Evolutionary conservation across 148 eudicot genomes (phyloP).

Genomic region (Linanthus parryae): DNA sequence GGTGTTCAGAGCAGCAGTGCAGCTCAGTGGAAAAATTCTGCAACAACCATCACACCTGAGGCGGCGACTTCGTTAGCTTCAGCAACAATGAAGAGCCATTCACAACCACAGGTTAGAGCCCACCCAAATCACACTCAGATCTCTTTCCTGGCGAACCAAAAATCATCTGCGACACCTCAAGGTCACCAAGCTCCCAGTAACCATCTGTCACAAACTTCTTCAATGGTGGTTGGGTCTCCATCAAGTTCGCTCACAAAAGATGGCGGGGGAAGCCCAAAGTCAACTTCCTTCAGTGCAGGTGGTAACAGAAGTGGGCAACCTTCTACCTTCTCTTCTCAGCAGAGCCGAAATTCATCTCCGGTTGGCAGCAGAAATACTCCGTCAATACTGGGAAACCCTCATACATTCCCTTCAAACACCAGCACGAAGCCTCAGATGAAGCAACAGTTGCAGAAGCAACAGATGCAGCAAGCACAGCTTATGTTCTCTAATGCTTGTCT

Average conservation of each 20-base stretch:
- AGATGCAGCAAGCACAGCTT: no score
- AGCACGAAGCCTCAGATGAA: no score
- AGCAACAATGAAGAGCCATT: conserved; percentile 43
- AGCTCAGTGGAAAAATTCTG: conserved; percentile 71
- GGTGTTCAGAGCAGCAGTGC: conserved; percentile 54
- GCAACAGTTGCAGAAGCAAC: no score
- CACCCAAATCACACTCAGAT: conserved; percentile 73
- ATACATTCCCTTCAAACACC: no score
- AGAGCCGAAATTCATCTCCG: no score
- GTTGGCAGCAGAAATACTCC: no score
- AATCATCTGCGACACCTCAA: conserved; percentile 43
- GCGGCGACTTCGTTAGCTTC: conserved; percentile 35
- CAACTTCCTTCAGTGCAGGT: conserved; percentile 34
- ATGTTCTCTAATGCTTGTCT: no score
- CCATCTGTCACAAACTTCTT: conserved; percentile 54
- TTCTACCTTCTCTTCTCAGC: conserved; percentile 55
- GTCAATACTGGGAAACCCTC: no score
- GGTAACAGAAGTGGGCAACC: conserved; percentile 50
- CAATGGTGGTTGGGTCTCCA: conserved; percentile 82
- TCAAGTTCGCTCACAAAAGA: conserved; percentile 77
- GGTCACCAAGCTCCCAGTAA: conserved; percentile 36
- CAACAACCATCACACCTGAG: conserved; percentile 47
- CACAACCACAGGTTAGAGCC: conserved; percentile 51
- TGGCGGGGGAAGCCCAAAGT: conserved; percentile 83
- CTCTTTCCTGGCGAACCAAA: conserved; percentile 62